Conservation (phyloP, 768 basidiomycete species). For the Collybia sordida region DNA sequence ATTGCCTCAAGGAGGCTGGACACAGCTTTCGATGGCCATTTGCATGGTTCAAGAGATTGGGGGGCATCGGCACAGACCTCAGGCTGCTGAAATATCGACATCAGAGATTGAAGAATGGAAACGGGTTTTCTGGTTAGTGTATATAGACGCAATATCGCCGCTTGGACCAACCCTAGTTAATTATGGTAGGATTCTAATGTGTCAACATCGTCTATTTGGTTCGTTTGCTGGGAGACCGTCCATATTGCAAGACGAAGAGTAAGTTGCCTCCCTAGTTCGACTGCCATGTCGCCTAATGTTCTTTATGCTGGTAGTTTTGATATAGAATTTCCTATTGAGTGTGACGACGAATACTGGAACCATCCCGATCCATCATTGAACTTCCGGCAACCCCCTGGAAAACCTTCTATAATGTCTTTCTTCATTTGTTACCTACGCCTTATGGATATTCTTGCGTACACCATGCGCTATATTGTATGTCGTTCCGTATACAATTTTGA, state of each 20-base stretch:
- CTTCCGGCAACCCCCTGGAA: constrained; percentile 64
- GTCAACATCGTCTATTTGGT: constrained; percentile 46
- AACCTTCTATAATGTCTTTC: constrained; percentile 53
- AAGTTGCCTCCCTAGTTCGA: constrained; percentile 19
- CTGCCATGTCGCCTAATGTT: no score
- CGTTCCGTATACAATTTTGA: not conserved
- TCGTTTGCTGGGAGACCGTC: constrained; percentile 65
- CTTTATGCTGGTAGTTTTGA: constrained; percentile 52
- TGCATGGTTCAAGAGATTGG: constrained; percentile 76
- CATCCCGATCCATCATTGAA: constrained; percentile 41
- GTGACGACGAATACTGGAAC: constrained; percentile 76
- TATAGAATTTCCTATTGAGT: constrained; percentile 60
- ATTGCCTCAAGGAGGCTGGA: constrained; percentile 59
- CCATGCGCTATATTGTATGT: constrained; percentile 58
- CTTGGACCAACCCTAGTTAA: not conserved
- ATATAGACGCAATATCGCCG: not conserved
- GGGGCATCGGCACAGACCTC: constrained; percentile 50
- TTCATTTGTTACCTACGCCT: constrained; percentile 59
- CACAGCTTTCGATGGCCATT: constrained; percentile 63
- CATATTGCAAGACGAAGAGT: constrained; percentile 77
- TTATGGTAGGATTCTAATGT: constrained; percentile 54
- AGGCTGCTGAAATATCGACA: constrained; percentile 25
- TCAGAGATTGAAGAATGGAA: constrained; percentile 76
- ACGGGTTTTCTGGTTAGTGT: constrained; percentile 56
- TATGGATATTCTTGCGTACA: constrained; percentile 58